Conservation (phyloP, 495 filamentous ascomycete genomes). For the Xylaria telfairii region DNA sequence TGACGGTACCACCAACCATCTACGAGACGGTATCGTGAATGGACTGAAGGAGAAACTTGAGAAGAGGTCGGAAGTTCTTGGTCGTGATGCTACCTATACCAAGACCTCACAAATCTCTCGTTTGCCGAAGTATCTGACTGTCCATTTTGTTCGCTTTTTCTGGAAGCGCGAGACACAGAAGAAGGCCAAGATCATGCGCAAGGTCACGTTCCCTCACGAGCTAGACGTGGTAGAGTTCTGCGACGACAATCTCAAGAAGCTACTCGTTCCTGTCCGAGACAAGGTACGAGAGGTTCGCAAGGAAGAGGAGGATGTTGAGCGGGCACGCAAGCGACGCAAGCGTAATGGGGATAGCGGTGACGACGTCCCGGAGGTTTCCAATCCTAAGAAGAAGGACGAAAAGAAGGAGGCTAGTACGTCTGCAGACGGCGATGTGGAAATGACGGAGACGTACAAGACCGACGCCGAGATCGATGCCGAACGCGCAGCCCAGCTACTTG, state of each 20-base stretch:
- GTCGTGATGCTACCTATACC: slow-evolving; percentile 80
- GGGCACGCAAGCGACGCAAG: slow-evolving; percentile 87
- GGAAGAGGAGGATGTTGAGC: slow-evolving; percentile 88
- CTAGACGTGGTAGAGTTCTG: slow-evolving; percentile 95
- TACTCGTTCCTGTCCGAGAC: slow-evolving; percentile 87
- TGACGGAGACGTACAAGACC: slow-evolving; percentile 83
- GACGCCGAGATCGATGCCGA: slow-evolving; percentile 92
- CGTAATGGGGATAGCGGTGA: slow-evolving; percentile 68
- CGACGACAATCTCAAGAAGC: slow-evolving; percentile 82
- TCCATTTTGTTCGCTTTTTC: slow-evolving; percentile 97
- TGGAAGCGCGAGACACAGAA: slow-evolving; percentile 94
- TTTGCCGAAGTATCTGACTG: slow-evolving; percentile 91
- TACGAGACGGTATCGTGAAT: slow-evolving; percentile 82
- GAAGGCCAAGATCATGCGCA: slow-evolving; percentile 99
- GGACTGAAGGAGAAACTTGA: slow-evolving; percentile 88
- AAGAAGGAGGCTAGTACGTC: slow-evolving; percentile 34
- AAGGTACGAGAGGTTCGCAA: slow-evolving; percentile 95
- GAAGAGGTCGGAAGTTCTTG: slow-evolving; percentile 81
- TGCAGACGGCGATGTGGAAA: slow-evolving; percentile 68
- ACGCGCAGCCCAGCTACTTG: slow-evolving; percentile 70
- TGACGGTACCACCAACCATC: slow-evolving; percentile 79
- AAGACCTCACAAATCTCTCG: slow-evolving; percentile 88
- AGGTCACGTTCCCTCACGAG: slow-evolving; percentile 93
- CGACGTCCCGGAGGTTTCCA: slow-evolving; percentile 44
- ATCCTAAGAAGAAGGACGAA: slow-evolving; percentile 41